phyloP scores from a whole-genome alignment of 2,329 filamentous ascomycete species.

The Akanthomyces dipterigenus region DNA sequence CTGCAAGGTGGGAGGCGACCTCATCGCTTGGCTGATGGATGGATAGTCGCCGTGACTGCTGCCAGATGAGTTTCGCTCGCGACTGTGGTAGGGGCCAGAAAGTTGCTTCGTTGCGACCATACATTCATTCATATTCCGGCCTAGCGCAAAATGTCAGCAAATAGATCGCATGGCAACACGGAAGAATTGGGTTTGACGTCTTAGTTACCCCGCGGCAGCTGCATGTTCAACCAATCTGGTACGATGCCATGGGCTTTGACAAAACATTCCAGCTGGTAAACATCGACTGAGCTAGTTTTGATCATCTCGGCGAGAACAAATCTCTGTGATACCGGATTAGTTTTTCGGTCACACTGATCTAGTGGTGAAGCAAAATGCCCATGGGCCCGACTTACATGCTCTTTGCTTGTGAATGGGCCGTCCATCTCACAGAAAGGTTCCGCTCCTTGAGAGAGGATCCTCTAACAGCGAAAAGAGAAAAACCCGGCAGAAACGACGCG shows the following conservation, averaged over 20 bases:
- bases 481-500: conserved; percentile 6
- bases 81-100: conserved; percentile 27
- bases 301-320: conserved; percentile 53
- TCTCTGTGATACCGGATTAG: conserved; percentile 33
- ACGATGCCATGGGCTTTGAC: conserved; percentile 34
- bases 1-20: conserved; percentile 12
- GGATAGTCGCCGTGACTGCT: conserved; percentile 7
- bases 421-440: neutral
- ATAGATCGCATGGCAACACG: neutral
- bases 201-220: conserved; percentile 38
- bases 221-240: conserved; percentile 42
- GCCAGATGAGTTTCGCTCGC: conserved; percentile 19
- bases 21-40: neutral
- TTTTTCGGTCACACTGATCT: neutral
- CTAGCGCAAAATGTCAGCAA: conserved; percentile 22
- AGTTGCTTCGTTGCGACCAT: conserved; percentile 30
- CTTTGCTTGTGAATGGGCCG: conserved; percentile 38
- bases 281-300: conserved; percentile 46
- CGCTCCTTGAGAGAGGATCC: neutral
- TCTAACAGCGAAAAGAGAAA: neutral
- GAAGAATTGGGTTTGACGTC: neutral
- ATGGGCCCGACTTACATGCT: conserved; percentile 39
- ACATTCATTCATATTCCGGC: conserved; percentile 42
- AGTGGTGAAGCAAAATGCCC: conserved; percentile 3
- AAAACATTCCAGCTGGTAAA: conserved; percentile 40